Conservation (phyloP, 768 basidiomycete genomes). For the Kwoniella bestiolae region DNA sequence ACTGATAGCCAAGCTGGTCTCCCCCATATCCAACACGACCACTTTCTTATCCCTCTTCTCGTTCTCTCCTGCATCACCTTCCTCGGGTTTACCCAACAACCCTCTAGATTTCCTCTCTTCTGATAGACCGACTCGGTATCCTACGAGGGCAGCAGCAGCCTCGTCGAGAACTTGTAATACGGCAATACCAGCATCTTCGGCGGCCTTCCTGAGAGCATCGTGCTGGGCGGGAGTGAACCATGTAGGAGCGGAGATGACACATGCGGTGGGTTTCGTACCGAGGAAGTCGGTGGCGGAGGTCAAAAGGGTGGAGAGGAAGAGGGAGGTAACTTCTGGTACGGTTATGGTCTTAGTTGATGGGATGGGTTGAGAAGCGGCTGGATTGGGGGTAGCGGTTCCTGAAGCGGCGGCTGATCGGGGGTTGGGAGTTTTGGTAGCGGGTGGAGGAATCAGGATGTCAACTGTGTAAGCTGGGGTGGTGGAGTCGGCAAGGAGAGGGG, state of each 20-base stretch:
- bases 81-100: conserved; percentile 54
- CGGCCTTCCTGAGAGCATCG: conserved; percentile 72
- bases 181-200: conserved; percentile 76
- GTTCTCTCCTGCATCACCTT: conserved; percentile 54
- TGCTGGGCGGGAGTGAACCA: conserved; percentile 73
- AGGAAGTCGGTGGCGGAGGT: conserved; percentile 90
- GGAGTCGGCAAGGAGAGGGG: conserved; percentile 69
- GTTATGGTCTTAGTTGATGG: conserved; percentile 71
- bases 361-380: conserved; percentile 62
- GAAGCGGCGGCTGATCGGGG: conserved; percentile 61
- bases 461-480: conserved; percentile 80
- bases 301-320: conserved; percentile 82
- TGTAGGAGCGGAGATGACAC: conserved; percentile 80
- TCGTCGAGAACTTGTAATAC: conserved; percentile 89
- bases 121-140: conserved; percentile 58
- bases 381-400: conserved; percentile 60
- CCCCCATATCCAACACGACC: conserved; percentile 58
- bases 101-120: conserved; percentile 55
- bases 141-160: conserved; percentile 70
- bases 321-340: conserved; percentile 77
- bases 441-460: conserved; percentile 75
- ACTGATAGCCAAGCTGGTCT: conserved; percentile 56
- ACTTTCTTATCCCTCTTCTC: conserved; percentile 58
- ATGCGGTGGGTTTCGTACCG: conserved; percentile 71
- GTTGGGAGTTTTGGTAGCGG: conserved; percentile 61